phyloP scores from a whole-genome alignment of 176 grass and related monocot species.

The Bonia amplexicaulis region DNA sequence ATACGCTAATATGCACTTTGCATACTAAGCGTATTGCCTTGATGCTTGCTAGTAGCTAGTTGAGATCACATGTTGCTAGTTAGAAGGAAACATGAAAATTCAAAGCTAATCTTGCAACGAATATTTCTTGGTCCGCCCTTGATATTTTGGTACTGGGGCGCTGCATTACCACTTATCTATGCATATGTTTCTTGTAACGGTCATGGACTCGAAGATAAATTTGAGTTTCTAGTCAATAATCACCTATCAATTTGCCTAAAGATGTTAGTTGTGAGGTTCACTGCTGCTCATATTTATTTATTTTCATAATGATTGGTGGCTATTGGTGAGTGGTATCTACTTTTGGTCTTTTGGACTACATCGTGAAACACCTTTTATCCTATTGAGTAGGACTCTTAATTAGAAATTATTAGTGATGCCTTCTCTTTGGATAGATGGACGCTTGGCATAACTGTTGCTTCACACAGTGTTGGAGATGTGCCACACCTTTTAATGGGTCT shows the following conservation, averaged over 20 bases:
- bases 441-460: not conserved
- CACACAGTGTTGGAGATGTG: not conserved
- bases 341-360: not conserved
- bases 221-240: not conserved
- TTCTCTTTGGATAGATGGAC: not conserved
- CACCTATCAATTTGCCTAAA: not conserved
- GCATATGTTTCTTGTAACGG: not conserved
- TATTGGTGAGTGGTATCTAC: not conserved
- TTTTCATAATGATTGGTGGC: not conserved
- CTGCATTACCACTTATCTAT: not conserved
- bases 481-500: not conserved
- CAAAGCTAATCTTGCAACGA: not conserved
- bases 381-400: not conserved
- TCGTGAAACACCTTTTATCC: not conserved
- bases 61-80: not conserved
- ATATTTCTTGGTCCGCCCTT: not conserved
- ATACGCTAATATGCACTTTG: not conserved
- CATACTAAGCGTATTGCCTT: not conserved
- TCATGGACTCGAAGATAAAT: not conserved
- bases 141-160: not conserved
- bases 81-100: not conserved
- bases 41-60: not conserved
- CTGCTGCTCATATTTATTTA: not conserved
- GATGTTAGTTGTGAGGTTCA: not conserved
- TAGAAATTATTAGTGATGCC: not conserved